These are phyloP conservation scores for Pyrus bretschneideri DNA, from an alignment of 306 rosid genomes.

Conservation along the genomic window DNA sequence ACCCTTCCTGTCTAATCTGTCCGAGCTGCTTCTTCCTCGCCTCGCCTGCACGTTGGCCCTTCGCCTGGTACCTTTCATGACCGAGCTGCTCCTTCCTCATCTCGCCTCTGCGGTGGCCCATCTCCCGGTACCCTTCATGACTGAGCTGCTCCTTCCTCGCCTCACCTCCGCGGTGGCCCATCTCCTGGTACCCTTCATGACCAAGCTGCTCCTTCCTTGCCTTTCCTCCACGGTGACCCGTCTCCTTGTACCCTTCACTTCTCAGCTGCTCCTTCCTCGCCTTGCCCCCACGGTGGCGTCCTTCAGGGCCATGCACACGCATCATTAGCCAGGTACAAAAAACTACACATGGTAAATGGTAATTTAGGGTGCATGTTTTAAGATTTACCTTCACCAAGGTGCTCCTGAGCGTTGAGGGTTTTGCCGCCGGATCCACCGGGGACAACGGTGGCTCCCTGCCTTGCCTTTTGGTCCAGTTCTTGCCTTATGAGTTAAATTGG, in stretches of 20 bases:
- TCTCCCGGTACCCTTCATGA: conserved; percentile 41
- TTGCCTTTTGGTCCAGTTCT: conserved; percentile 58
- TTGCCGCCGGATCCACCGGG: conserved; percentile 87
- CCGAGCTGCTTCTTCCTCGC: neutral
- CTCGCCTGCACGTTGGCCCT: conserved; percentile 20
- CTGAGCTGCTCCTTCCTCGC: conserved; percentile 20
- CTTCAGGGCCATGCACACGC: no score
- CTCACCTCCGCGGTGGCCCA: conserved; percentile 15
- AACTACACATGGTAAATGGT: neutral
- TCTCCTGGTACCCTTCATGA: conserved; percentile 37
- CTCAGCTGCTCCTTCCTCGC: conserved; percentile 22
- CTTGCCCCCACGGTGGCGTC: conserved; percentile 43
- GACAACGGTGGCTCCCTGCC: conserved; percentile 60
- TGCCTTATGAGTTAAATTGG: neutral
- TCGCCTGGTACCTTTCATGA: conserved; percentile 33
- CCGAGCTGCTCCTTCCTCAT: conserved; percentile 22
- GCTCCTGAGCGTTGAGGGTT: conserved; percentile 69
- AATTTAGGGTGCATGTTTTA: neutral
- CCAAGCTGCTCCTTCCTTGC: conserved; percentile 25
- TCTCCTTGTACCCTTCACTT: conserved; percentile 34
- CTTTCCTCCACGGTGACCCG: conserved; percentile 20
- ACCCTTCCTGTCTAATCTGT: neutral
- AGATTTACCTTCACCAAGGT: conserved; percentile 63
- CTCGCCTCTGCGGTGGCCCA: conserved; percentile 37
- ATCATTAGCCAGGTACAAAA: neutral